These are phyloP conservation scores for Spatholobus suberectus DNA, from an alignment of 306 rosid species.

Conservation along the genomic window DNA sequence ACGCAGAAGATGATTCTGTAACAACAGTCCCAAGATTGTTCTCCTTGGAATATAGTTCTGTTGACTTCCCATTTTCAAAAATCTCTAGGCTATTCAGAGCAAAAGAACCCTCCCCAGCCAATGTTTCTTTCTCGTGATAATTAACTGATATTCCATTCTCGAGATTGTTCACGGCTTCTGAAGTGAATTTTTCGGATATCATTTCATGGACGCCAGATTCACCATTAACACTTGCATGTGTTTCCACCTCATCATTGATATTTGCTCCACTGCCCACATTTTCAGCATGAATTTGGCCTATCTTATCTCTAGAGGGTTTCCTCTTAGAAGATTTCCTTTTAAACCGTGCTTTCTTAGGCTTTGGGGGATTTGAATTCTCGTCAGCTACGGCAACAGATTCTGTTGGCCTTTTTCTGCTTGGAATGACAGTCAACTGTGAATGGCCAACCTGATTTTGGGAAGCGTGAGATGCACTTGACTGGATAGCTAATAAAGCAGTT, in stretches of 20 bases:
- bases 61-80: slow-evolving; percentile 42
- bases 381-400: slow-evolving; percentile 43
- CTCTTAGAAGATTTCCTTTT: slow-evolving; percentile 56
- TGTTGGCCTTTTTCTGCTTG: slow-evolving; percentile 58
- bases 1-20: slow-evolving; percentile 15
- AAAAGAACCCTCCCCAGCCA: slow-evolving; percentile 38
- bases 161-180: slow-evolving; percentile 37
- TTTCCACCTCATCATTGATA: slow-evolving; percentile 24
- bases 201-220: slow-evolving; percentile 29
- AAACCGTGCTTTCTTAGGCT: slow-evolving; percentile 62
- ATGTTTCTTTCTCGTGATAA: slow-evolving; percentile 40
- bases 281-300: slow-evolving; percentile 29
- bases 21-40: slow-evolving; percentile 31
- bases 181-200: slow-evolving; percentile 21
- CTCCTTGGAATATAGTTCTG: slow-evolving; percentile 40
- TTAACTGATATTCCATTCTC: slow-evolving; percentile 36
- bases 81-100: slow-evolving; percentile 24
- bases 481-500: slow-evolving; percentile 89
- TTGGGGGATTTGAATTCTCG: slow-evolving; percentile 50
- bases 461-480: slow-evolving; percentile 59
- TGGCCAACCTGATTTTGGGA: slow-evolving; percentile 50
- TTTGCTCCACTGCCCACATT: slow-evolving; percentile 21
- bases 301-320: slow-evolving; percentile 43
- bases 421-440: slow-evolving; percentile 76
- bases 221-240: slow-evolving; percentile 25